phyloP scores from a whole-genome alignment of 73 alveolate genomes.

The Tetrahymena borealis region DNA sequence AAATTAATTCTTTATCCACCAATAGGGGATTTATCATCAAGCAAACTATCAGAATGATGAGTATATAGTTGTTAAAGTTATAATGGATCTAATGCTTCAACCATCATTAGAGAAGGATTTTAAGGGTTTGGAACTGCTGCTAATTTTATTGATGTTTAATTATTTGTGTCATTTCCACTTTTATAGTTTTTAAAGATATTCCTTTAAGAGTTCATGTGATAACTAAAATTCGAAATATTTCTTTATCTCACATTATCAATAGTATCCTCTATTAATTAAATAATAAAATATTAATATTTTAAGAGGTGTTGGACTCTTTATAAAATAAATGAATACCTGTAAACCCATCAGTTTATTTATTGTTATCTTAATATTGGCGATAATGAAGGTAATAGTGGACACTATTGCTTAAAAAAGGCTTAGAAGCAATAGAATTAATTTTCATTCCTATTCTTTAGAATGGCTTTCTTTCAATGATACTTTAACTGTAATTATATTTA shows the following conservation, averaged over 20 bases:
- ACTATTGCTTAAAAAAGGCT: neutral
- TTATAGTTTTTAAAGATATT: neutral
- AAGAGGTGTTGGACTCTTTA: no score
- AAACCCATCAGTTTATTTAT: neutral
- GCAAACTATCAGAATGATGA: neutral
- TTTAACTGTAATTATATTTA: neutral
- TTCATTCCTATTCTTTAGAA: neutral
- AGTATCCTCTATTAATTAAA: neutral
- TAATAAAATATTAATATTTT: no score
- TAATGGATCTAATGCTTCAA: neutral
- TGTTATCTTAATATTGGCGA: neutral
- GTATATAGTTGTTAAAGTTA: neutral
- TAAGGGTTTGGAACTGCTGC: neutral
- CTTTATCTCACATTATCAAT: neutral
- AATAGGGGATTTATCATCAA: neutral
- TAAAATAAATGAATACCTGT: neutral
- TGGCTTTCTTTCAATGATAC: neutral
- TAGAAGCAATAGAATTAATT: neutral
- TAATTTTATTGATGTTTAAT: neutral
- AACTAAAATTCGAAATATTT: neutral
- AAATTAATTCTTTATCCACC: neutral
- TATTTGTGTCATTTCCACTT: neutral
- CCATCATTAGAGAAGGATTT: neutral
- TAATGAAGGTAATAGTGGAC: neutral
- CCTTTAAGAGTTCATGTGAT: neutral